Evolutionary conservation across 2,329 filamentous ascomycete genomes (phyloP).

Genomic region (Fusarium graminum): DNA sequence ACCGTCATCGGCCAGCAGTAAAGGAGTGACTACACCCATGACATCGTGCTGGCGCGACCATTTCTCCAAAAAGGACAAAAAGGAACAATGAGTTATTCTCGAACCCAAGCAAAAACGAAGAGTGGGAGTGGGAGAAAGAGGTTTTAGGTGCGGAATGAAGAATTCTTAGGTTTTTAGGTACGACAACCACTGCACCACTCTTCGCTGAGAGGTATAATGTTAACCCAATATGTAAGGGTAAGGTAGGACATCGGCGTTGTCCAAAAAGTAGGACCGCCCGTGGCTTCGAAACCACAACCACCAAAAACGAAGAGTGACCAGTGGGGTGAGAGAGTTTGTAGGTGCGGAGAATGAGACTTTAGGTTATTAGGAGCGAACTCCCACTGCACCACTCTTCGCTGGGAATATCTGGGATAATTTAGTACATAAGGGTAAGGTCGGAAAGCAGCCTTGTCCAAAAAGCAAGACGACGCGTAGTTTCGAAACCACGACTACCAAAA

Average conservation of each 20-base stretch:
- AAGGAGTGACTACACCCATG: not conserved
- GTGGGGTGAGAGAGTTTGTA: conserved; percentile 1
- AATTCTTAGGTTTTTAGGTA: conserved; percentile 11
- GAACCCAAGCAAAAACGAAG: not conserved
- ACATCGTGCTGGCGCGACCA: not conserved
- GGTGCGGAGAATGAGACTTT: no score
- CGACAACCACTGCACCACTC: conserved; percentile 7
- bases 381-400: conserved; percentile 10
- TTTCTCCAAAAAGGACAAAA: not conserved
- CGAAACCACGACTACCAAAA: not conserved
- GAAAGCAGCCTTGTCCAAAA: no score
- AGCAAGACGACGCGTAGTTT: not conserved
- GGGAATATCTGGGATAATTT: not conserved
- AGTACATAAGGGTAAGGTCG: not conserved
- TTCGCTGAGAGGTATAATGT: not conserved
- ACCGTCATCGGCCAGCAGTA: no score
- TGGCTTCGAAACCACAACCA: not conserved
- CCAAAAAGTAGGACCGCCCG: no score
- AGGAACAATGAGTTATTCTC: not conserved
- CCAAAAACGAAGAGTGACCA: not conserved
- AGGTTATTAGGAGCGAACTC: no score
- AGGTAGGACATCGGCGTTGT: not conserved
- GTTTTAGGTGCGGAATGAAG: conserved; percentile 1
- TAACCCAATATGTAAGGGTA: not conserved
- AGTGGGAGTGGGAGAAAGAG: not conserved